Base-by-base conservation (phyloP, 371 early-diverging fungal genomes). In the Dipsacomyces acuminosporus region DNA sequence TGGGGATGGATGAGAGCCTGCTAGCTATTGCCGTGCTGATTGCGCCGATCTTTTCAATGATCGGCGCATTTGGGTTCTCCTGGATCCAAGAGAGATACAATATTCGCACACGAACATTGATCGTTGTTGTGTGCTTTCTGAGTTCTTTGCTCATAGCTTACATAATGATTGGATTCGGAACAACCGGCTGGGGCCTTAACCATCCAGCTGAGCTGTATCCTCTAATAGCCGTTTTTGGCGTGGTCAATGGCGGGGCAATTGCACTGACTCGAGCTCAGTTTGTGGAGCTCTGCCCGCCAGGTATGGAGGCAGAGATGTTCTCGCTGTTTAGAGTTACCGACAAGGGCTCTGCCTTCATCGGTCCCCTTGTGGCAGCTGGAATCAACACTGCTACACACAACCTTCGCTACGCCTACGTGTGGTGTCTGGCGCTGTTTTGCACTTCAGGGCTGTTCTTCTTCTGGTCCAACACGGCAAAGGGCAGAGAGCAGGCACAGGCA, bases 321-420 rank as follows among this genome's bases (percentile, higher is more conserved):
- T 66, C 73, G n/a, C 38, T 80, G 15, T 79, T 76, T 47, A 75
- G 78, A 43, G 79, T 85, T 54, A 81, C 83, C 5, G 84, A 83
- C 74, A 80, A 81, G 67, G 83, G 84, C 0, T 74, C 78, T 5
- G 58, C 78, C 18, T 84, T 82, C 82, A 54, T 84, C 43, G 86
- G 86, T 0, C 83, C 84, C 3, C 50, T 84, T 44, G 64, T 81
- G 20, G 78, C 80, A 17, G 86, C 75, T 0, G 74, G 72, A 8
- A 79, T 85, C 26, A 61, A 71, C 41, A 38, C 34, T 14, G 40
- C 33, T 19, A 46, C 55, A 9, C 40, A 41, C 23, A 34, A 48
- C 3, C 22, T 54, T 18, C 46, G 55, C 8, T 47, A 54, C 30
- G 55, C 47, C 15, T 54, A 30, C 36, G 34, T 36, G 19, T 48